These are phyloP conservation scores for Musa itinerans DNA, from an alignment of 176 grass and related monocot genomes.

Conservation along the genomic window DNA sequence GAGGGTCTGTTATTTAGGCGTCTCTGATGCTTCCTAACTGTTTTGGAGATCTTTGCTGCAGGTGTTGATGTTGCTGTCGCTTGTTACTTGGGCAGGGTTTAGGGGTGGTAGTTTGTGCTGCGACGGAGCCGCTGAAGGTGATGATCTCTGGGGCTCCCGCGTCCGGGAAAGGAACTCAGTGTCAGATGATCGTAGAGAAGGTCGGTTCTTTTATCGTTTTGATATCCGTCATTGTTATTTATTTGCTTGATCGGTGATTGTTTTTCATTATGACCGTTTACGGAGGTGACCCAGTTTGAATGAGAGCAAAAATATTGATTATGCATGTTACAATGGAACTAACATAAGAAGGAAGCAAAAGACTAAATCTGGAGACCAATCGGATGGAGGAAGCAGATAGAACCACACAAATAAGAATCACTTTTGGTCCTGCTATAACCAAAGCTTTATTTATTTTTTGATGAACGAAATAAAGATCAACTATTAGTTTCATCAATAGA, in stretches of 20 bases:
- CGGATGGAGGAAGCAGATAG: no score
- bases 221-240: background rate
- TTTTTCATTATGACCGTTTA: no score
- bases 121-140: slow-evolving; percentile 39
- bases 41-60: background rate
- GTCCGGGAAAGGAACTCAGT: slow-evolving; percentile 64
- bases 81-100: slow-evolving; percentile 19
- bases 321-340: no score
- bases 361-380: no score
- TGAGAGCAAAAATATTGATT: no score
- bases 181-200: slow-evolving; percentile 55
- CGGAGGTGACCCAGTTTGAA: no score
- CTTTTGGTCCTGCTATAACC: no score
- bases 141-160: slow-evolving; percentile 66
- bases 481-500: no score
- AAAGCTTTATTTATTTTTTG: no score
- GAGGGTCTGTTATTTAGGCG: slow-evolving; percentile 24
- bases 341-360: no score
- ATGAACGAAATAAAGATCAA: no score
- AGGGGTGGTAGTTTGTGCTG: slow-evolving; percentile 29
- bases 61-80: background rate
- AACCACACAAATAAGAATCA: no score
- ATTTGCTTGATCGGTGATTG: background rate
- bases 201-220: slow-evolving; percentile 9
- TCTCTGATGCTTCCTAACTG: background rate